Conservation (phyloP, 139 green algal species). For the Chlamydomonas sp. region DNA sequence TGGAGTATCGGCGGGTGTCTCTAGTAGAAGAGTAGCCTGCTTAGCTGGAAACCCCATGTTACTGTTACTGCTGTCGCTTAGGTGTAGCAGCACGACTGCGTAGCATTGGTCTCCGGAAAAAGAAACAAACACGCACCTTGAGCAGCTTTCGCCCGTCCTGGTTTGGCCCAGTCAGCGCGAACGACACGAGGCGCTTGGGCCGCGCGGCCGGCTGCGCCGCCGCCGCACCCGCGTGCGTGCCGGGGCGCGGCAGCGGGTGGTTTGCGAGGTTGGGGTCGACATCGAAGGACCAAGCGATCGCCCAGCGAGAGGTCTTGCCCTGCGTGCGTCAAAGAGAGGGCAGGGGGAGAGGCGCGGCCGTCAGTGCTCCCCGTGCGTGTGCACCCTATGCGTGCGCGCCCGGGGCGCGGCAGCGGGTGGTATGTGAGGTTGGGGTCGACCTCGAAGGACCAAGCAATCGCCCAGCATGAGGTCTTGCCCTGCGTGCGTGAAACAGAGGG, state of each 20-base stretch:
- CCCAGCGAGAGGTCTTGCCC: constrained; percentile 80
- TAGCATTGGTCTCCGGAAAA: too few relatives aligned
- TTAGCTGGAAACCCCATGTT: too few relatives aligned
- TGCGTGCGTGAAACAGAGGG: constrained; percentile 17
- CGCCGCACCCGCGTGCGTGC: too few relatives aligned
- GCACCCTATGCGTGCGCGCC: too few relatives aligned
- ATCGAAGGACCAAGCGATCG: constrained; percentile 78
- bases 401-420: constrained; percentile 35
- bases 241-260: constrained; percentile 35
- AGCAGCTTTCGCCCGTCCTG: constrained; percentile 9
- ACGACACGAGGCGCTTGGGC: constrained; percentile 7
- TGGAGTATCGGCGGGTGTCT: too few relatives aligned
- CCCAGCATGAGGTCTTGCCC: constrained; percentile 80
- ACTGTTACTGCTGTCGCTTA: too few relatives aligned
- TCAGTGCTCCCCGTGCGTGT: too few relatives aligned
- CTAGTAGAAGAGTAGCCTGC: too few relatives aligned
- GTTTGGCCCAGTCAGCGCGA: background rate
- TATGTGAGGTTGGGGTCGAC: constrained; percentile 39
- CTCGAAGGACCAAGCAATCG: constrained; percentile 78
- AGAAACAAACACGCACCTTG: too few relatives aligned
- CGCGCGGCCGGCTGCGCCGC: background rate
- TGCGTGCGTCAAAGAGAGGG: constrained; percentile 16
- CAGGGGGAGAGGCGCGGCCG: background rate
- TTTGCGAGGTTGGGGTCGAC: constrained; percentile 39
- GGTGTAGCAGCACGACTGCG: too few relatives aligned